Evolutionary conservation across 2,329 filamentous ascomycete species (phyloP).

Genomic region (Nothophoma quercina): DNA sequence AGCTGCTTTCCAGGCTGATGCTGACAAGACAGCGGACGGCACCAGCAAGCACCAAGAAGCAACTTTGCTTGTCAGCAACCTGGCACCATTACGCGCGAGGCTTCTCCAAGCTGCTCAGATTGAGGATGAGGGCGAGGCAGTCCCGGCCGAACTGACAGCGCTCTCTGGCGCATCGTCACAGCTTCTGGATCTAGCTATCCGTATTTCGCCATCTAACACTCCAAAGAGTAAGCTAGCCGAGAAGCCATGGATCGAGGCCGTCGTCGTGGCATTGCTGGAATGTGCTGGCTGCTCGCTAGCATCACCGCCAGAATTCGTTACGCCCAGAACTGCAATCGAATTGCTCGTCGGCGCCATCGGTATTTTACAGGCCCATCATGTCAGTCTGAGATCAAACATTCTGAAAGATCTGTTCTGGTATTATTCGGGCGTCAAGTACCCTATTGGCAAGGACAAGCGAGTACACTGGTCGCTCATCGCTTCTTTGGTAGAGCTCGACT

Average conservation of each 20-base stretch:
- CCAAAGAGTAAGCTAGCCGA: slow-evolving; percentile 51
- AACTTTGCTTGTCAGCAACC: slow-evolving; percentile 25
- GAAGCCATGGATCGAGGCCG: slow-evolving; percentile 54
- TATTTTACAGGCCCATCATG: slow-evolving; percentile 33
- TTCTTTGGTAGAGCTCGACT: slow-evolving; percentile 43
- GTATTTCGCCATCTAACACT: slow-evolving; percentile 50
- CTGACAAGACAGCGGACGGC: slow-evolving; percentile 5
- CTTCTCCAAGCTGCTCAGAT: slow-evolving; percentile 44
- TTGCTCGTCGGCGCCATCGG: slow-evolving; percentile 36
- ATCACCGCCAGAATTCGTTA: slow-evolving; percentile 31
- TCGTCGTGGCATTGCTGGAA: slow-evolving; percentile 48
- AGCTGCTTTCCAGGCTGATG: slow-evolving; percentile 45
- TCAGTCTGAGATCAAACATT: slow-evolving; percentile 37
- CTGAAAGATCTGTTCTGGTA: slow-evolving; percentile 46
- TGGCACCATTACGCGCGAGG: slow-evolving; percentile 39
- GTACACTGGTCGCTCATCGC: slow-evolving; percentile 44
- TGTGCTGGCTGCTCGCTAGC: slow-evolving; percentile 43
- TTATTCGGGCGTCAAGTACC: slow-evolving; percentile 43
- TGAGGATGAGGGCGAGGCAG: slow-evolving; percentile 32
- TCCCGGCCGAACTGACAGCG: slow-evolving; percentile 30
- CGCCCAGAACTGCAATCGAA: slow-evolving; percentile 27
- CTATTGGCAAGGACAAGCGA: slow-evolving; percentile 23
- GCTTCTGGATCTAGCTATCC: slow-evolving; percentile 53
- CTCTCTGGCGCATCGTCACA: slow-evolving; percentile 39
- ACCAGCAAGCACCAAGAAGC: slow-evolving; percentile 19